phyloP scores from a whole-genome alignment of 306 rosid species.

The Sphenostylis stenocarpa region DNA sequence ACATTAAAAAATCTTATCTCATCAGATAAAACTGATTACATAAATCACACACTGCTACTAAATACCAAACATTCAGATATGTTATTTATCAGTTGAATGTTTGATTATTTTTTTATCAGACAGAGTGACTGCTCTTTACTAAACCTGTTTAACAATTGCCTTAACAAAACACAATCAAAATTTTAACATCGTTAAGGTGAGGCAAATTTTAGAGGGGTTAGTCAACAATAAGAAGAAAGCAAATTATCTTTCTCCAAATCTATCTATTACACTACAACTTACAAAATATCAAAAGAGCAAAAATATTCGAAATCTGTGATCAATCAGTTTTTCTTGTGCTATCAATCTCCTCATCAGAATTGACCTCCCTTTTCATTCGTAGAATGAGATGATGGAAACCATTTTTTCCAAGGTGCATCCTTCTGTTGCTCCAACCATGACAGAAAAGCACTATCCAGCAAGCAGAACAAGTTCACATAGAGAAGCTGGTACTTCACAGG shows the following conservation, averaged over 20 bases:
- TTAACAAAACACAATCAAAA: no score
- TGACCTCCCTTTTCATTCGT: slow-evolving; percentile 46
- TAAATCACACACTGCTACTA: no score
- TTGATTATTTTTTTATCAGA: no score
- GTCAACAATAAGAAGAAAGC: neutral
- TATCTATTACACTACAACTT: slow-evolving; percentile 6
- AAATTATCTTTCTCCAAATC: neutral
- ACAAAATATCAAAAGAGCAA: neutral
- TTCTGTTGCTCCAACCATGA: slow-evolving; percentile 92
- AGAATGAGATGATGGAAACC: slow-evolving; percentile 57
- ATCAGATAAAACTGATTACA: no score
- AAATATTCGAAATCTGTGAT: slow-evolving; percentile 5
- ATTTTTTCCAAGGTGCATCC: slow-evolving; percentile 87
- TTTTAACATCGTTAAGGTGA: neutral
- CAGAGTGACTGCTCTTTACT: no score
- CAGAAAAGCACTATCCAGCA: slow-evolving; percentile 79
- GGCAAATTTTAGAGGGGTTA: neutral
- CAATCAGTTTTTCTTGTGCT: neutral
- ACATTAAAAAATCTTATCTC: no score
- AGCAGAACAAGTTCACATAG: slow-evolving; percentile 82
- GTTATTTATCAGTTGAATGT: no score
- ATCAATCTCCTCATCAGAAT: neutral
- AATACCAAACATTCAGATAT: no score
- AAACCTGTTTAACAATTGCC: no score
- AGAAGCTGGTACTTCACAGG: slow-evolving; percentile 90